Conservation (phyloP, 179 eudicot genomes). For the Beta macrorhiza region DNA sequence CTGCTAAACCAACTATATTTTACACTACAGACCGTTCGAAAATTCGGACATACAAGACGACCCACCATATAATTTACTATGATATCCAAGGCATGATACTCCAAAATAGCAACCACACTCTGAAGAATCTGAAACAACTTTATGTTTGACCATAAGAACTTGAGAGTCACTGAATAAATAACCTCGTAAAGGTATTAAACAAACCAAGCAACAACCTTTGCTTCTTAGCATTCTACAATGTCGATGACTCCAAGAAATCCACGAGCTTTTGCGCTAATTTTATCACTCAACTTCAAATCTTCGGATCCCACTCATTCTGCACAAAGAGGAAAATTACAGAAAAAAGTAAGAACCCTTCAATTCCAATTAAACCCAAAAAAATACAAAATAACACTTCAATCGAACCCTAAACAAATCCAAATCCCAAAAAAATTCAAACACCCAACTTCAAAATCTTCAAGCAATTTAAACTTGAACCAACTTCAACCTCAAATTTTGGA, state of each 20-base stretch:
- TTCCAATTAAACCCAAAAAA: background rate
- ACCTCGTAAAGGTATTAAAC: slow-evolving; percentile 28
- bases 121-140: slow-evolving; percentile 27
- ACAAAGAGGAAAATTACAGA: slow-evolving; percentile 7
- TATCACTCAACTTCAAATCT: slow-evolving; percentile 26
- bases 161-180: slow-evolving; percentile 23
- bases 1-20: slow-evolving; percentile 6
- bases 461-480: slow-evolving; percentile 9
- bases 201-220: slow-evolving; percentile 35
- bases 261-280: slow-evolving; percentile 24
- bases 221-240: slow-evolving; percentile 43
- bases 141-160: slow-evolving; percentile 31
- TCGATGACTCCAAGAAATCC: slow-evolving; percentile 31
- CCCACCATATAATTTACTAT: slow-evolving; percentile 26
- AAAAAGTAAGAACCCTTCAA: background rate
- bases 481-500: slow-evolving; percentile 22
- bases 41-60: slow-evolving; percentile 5
- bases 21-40: slow-evolving; percentile 24
- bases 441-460: slow-evolving; percentile 17
- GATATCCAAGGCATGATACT: slow-evolving; percentile 30
- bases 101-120: slow-evolving; percentile 28
- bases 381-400: background rate
- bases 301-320: slow-evolving; percentile 43
- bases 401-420: slow-evolving; percentile 25
- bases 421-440: slow-evolving; percentile 19